Evolutionary conservation across 441 rosid genomes (phyloP).

Genomic region (Erodium chrysanthum): DNA sequence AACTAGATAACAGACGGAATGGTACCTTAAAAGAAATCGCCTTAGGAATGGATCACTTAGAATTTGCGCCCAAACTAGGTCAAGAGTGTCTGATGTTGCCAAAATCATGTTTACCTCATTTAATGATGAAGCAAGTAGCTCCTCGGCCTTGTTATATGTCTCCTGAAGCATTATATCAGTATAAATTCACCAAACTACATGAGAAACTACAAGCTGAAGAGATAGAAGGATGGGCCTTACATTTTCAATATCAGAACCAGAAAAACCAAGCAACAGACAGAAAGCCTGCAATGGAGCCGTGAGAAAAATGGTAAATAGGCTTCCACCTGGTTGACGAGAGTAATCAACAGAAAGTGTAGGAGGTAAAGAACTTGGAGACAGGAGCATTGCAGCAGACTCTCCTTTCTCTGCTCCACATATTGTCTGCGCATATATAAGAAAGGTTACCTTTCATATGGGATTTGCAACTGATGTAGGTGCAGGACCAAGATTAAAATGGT

Average conservation of each 20-base stretch:
- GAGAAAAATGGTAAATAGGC: conserved; percentile 74
- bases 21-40: conserved; percentile 78
- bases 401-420: conserved; percentile 86
- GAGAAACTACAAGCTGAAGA: conserved; percentile 14
- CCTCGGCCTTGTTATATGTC: conserved; percentile 49
- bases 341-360: conserved; percentile 40
- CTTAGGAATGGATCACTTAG: conserved; percentile 79
- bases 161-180: conserved; percentile 37
- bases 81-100: conserved; percentile 57
- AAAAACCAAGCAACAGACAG: conserved; percentile 61
- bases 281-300: conserved; percentile 82
- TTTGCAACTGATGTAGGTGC: not conserved
- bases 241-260: conserved; percentile 70
- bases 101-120: conserved; percentile 69
- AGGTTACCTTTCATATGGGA: conserved; percentile 13
- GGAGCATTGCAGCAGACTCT: conserved; percentile 78
- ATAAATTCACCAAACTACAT: conserved; percentile 18
- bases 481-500: not conserved
- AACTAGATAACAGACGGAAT: not conserved
- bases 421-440: conserved; percentile 32
- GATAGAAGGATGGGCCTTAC: conserved; percentile 25
- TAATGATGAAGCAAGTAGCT: conserved; percentile 51
- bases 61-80: conserved; percentile 84
- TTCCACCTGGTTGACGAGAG: conserved; percentile 63
- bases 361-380: conserved; percentile 62